Percentiles rank a stretch among this genome's conserved stretches.
Conservation (phyloP, 441 rosid species). For the Adansonia madagascariensis region DNA sequence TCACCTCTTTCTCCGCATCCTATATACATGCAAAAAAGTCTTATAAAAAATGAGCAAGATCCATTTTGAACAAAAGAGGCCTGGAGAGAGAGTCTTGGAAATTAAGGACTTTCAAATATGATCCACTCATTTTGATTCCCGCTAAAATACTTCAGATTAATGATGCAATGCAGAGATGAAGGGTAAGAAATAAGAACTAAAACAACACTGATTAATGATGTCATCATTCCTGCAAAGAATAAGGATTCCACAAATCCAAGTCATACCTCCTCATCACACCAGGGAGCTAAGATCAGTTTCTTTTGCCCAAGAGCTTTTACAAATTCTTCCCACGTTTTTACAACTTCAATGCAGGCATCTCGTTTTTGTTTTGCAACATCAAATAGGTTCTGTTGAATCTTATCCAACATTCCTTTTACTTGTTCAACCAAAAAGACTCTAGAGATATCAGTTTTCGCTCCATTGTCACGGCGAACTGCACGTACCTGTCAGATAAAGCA, state of each 20-base stretch:
- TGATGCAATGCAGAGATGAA: background rate
- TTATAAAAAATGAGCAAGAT: background rate
- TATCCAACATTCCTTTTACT: slow-evolving; percentile 58
- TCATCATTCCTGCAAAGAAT: background rate
- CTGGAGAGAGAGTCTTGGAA: slow-evolving; percentile 7
- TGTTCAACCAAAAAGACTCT: slow-evolving; percentile 65
- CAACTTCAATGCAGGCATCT: slow-evolving; percentile 72
- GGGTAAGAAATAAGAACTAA: background rate
- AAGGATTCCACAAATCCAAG: slow-evolving; percentile 2
- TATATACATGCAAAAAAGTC: slow-evolving; percentile 31
- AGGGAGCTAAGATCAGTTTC: slow-evolving; percentile 95
- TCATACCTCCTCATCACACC: slow-evolving; percentile 93
- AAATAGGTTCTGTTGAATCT: slow-evolving; percentile 71
- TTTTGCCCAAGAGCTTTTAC: slow-evolving; percentile 68
- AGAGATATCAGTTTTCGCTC: slow-evolving; percentile 68
- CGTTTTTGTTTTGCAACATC: slow-evolving; percentile 73
- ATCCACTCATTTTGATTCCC: background rate
- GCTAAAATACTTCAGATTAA: background rate
- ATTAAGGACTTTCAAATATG: background rate
- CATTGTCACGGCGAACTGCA: slow-evolving; percentile 89
- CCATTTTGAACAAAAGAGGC: background rate
- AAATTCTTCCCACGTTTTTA: slow-evolving; percentile 90
- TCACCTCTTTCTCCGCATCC: slow-evolving; percentile 95
- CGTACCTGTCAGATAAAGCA: slow-evolving; percentile 59
- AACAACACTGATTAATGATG: background rate